Conservation (phyloP, 768 basidiomycete genomes). For the Pluteus cervinus region DNA sequence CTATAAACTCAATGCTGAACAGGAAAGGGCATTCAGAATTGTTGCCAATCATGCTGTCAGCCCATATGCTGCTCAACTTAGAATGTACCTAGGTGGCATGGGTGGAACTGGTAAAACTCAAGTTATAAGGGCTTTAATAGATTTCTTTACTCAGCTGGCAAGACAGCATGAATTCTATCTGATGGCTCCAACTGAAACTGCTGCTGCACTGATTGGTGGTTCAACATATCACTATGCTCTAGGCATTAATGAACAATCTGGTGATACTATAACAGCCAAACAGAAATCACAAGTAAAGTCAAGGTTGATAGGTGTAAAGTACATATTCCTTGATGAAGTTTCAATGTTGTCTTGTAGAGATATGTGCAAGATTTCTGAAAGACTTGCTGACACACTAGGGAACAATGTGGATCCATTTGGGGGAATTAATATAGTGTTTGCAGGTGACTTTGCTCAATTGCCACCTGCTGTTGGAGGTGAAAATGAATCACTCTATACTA, state of each 20-base stretch:
- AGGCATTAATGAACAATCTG: constrained; percentile 7
- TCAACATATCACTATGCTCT: too few species aligned
- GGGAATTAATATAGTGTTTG: constrained; percentile 3
- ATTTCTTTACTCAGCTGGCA: constrained; percentile 12
- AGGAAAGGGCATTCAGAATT: constrained; percentile 23
- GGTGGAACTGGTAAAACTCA: constrained; percentile 28
- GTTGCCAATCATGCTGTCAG: constrained; percentile 19
- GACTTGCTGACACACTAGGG: too few species aligned
- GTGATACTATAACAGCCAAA: neutral
- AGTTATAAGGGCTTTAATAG: constrained; percentile 20
- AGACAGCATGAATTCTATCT: constrained; percentile 11
- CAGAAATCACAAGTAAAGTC: neutral
- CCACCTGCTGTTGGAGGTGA: too few species aligned
- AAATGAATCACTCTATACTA: too few species aligned
- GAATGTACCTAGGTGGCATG: constrained; percentile 27
- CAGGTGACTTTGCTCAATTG: too few species aligned
- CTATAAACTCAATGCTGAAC: constrained; percentile 21
- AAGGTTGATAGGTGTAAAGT: constrained; percentile 1
- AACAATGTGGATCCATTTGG: neutral
- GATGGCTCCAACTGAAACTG: constrained; percentile 18
- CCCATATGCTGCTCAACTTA: constrained; percentile 13
- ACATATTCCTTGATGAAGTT: too few species aligned
- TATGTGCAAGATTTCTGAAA: neutral
- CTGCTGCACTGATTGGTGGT: constrained; percentile 18
- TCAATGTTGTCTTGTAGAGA: constrained; percentile 1